Evolutionary conservation across 805 yeast genomes (phyloP), one percentile per base, ranked within the genome.

Genomic region (Metschnikowia kofuensis): DNA sequence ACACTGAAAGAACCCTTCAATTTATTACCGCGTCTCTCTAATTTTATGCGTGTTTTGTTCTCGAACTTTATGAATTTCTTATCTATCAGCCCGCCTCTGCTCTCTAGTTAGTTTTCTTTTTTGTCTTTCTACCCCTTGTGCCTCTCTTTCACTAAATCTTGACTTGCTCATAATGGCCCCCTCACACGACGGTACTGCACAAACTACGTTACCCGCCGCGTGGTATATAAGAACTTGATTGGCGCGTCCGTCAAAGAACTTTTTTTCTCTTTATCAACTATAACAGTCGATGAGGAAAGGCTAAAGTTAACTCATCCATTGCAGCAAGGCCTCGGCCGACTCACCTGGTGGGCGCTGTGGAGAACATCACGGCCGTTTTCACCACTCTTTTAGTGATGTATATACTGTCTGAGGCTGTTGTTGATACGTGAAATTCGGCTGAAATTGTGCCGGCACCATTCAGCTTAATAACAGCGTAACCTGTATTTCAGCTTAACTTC

Each of bases 211-310:
- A 51, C 55, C 55, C 52, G 40, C 38, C 39, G 38, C 40, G 37
- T 35, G 26, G 21, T 28, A 50, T 52, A 50, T 44, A 50, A 42
- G 15, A 35, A 30, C 21, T 40, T 36, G 35, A 37, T 12, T 14
- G 21, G 32, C 38, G 16, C 41, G 28, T 14, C 29, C 4, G 27
- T 9, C 5, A 21, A 10, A 16, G 12, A 13, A 21, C 16, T 26
- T 30, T 47, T 42, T 47, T 50, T 45, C 42, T 70, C 74, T 51
- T 60, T 59, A 75, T 75, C 82, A 78, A 77, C 82, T 78, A 77
- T 74, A 68, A 74, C 81, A 77, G 81, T 75, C 81, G 68, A 74
- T 75, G 81, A 78, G 65, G 81, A 75, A 58, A 67, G 76, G 69
- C 70, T 68, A 60, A 51, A 64, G 61, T 58, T 60, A 38, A 56